phyloP scores from a whole-genome alignment of 441 rosid species.

The Adansonia grandidieri region DNA sequence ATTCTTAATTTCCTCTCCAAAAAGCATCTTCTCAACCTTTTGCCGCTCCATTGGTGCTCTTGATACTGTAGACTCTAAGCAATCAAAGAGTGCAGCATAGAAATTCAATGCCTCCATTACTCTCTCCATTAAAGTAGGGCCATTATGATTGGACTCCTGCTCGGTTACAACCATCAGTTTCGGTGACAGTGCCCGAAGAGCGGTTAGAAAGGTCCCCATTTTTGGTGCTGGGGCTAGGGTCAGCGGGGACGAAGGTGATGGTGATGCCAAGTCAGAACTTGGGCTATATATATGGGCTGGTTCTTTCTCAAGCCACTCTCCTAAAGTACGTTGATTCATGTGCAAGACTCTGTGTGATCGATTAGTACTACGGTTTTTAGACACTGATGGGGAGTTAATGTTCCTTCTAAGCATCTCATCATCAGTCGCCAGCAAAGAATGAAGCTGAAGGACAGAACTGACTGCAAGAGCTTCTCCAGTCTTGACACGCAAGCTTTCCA shows the following conservation, averaged over 20 bases:
- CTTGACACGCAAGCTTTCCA: conserved; percentile 60
- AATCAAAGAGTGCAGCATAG: conserved; percentile 87
- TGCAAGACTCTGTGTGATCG: conserved; percentile 41
- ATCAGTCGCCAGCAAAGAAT: conserved; percentile 59
- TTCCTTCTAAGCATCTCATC: conserved; percentile 44
- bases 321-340: conserved; percentile 51
- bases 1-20: conserved; percentile 90
- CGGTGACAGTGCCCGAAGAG: conserved; percentile 77
- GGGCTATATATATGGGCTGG: conserved; percentile 34
- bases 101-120: conserved; percentile 73
- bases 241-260: conserved; percentile 39
- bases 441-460: conserved; percentile 69
- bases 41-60: conserved; percentile 74
- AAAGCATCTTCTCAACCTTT: conserved; percentile 84
- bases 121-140: conserved; percentile 70
- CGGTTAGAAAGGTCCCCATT: conserved; percentile 65
- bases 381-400: conserved; percentile 42
- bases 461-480: conserved; percentile 79
- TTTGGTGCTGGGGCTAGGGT: conserved; percentile 51
- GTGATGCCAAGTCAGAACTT: conserved; percentile 56
- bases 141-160: conserved; percentile 88
- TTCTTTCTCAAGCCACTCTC: conserved; percentile 75
- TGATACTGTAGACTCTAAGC: conserved; percentile 76
- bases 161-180: conserved; percentile 86
- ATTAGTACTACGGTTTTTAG: conserved; percentile 38